Evolutionary conservation across 768 basidiomycete genomes (phyloP), one percentile per base, ranked within the genome.

Genomic region (Hypsizygus marmoreus): DNA sequence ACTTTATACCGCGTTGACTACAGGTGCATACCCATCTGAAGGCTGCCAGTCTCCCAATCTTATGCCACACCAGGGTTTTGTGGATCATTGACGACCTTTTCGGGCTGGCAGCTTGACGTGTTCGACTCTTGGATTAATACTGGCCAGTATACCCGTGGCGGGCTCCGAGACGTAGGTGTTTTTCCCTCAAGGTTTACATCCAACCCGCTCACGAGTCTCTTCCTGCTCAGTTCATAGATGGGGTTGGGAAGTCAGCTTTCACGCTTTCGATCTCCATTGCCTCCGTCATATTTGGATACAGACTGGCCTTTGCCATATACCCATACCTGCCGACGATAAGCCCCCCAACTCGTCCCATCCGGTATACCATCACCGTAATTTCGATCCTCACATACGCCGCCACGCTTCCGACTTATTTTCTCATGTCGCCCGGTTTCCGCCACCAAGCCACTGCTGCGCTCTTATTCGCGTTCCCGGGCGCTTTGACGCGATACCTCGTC

Each of bases 1-100:
- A 3, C 59, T 97, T 12, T 95, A 94, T 64, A 91, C 86, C 2
- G 91, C 89, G 16, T 61, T 92, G 10, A 91, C 93, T 0, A 97
- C 94, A 49, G 92, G 91, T 84, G 50, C 53, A 67, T 58, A 37
- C 19, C 8, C 12, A 11, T 28, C 4, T 14, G 28, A 35, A 35
- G 11, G 16, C 12, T 16, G 20, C 26, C 11, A 7, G 7, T 19
- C n/a, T 19, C 50, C 25, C 17, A 33, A 13, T 42, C 20, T 43
- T 43, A 45, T 24, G 12, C 12, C 11, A 22, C 12, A n/a, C n/a
- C 31, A 86, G 94, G 92, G 11, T 92, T 97, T 65, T 98, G 97
- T 60, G 97, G 95, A 3, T 95, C 92, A 1, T 67, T 98, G 56
- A 99, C 97, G 8, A 97, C 94, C 2, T 98, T 98, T 71, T 97